Conservation (phyloP, 2,329 filamentous ascomycete genomes). For the Beauveria brongniartii region DNA sequence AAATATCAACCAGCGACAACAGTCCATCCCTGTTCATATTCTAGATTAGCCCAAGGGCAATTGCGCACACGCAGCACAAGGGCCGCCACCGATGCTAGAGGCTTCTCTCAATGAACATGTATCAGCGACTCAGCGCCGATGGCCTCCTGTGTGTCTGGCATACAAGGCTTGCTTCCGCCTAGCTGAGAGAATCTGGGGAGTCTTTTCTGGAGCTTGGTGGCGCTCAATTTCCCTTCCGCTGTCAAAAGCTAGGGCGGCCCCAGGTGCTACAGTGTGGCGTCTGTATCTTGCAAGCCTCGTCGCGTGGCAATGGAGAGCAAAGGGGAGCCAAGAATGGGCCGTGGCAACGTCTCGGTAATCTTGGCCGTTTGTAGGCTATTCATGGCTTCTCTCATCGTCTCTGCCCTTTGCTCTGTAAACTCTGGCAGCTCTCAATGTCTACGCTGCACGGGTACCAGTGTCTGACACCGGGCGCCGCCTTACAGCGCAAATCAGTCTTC, state of each 20-base stretch:
- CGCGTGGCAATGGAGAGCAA: constrained; percentile 9
- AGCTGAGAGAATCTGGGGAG: constrained; percentile 2
- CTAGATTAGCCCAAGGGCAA: too few species aligned
- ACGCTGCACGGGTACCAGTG: not conserved
- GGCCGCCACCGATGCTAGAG: too few species aligned
- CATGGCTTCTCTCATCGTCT: not conserved
- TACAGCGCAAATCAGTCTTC: not conserved
- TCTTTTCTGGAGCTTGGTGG: not conserved
- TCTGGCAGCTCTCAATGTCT: not conserved
- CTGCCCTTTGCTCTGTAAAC: not conserved
- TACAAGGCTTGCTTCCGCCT: constrained; percentile 5
- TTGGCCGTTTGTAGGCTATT: not conserved
- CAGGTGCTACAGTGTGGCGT: constrained; percentile 9
- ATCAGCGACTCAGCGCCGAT: not conserved
- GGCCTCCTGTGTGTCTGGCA: constrained; percentile 1
- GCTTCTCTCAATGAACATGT: too few species aligned
- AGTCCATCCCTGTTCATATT: too few species aligned
- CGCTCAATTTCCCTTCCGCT: constrained; percentile 1
- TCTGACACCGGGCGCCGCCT: not conserved
- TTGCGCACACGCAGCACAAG: too few species aligned
- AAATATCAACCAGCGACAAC: too few species aligned
- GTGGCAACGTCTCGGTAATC: constrained; percentile 10
- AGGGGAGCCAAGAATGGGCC: constrained; percentile 5
- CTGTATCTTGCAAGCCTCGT: constrained; percentile 11
- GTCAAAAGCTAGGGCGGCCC: not conserved